phyloP scores from a whole-genome alignment of 495 filamentous ascomycete genomes.

The Apodospora peruviana region DNA sequence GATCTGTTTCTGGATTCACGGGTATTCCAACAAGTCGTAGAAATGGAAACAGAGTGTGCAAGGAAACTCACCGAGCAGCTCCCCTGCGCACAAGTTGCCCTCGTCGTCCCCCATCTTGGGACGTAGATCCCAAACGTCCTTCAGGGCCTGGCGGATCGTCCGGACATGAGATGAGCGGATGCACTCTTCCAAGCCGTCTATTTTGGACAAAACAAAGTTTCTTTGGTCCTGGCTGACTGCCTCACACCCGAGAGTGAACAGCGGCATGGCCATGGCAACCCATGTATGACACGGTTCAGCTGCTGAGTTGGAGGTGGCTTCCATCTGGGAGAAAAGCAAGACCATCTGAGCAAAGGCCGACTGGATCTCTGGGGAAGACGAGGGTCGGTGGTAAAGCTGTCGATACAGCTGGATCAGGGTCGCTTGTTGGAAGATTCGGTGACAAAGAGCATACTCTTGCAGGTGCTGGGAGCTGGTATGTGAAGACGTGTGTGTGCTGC shows the following conservation, averaged over 20 bases:
- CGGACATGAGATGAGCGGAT: constrained; percentile 11
- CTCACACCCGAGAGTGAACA: constrained; percentile 16
- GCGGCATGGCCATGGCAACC: constrained; percentile 20
- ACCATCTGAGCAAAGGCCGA: constrained; percentile 5
- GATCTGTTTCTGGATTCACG: too few species aligned
- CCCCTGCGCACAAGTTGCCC: constrained; percentile 7
- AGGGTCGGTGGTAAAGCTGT: constrained; percentile 11
- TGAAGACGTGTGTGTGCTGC: background rate
- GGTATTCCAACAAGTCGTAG: background rate
- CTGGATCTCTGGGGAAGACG: constrained; percentile 5
- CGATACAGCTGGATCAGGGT: constrained; percentile 12
- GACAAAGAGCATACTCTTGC: constrained; percentile 8
- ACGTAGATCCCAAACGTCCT: constrained; percentile 12
- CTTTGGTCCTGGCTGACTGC: constrained; percentile 8
- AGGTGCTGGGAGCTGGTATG: background rate
- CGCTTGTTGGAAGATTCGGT: constrained; percentile 16
- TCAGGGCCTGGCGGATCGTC: constrained; percentile 9
- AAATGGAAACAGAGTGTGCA: background rate
- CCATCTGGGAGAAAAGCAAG: background rate
- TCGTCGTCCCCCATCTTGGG: constrained; percentile 3
- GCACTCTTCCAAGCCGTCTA: constrained; percentile 11
- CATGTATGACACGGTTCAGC: constrained; percentile 7
- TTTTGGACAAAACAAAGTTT: constrained; percentile 12
- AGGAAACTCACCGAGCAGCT: constrained; percentile 10
- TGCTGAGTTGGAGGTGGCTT: background rate